Evolutionary conservation across 2,329 filamentous ascomycete species (phyloP).

Genomic region (Curvularia hawaiiensis): DNA sequence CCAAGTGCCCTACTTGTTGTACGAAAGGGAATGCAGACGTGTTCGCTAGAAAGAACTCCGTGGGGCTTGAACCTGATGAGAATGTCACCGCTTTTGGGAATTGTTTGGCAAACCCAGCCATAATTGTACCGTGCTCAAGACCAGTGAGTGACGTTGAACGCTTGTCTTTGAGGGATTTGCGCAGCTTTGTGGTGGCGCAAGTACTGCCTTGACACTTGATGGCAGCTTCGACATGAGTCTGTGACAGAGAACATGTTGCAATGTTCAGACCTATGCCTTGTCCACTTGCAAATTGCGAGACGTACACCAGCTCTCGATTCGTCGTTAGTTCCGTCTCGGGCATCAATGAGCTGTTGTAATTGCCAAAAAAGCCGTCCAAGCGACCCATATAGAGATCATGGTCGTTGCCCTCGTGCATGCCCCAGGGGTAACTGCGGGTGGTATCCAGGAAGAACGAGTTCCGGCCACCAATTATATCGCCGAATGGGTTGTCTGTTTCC

Average conservation of each 20-base stretch:
- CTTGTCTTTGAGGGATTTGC: slow-evolving; percentile 19
- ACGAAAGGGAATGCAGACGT: slow-evolving; percentile 28
- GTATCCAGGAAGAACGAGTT: slow-evolving; percentile 36
- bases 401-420: no score
- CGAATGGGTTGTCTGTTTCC: slow-evolving; percentile 17
- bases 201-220: slow-evolving; percentile 18
- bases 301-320: no score
- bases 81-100: slow-evolving; percentile 24
- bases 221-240: slow-evolving; percentile 31
- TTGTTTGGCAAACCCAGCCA: slow-evolving; percentile 5
- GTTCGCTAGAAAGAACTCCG: slow-evolving; percentile 30
- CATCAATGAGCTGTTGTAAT: slow-evolving; percentile 15
- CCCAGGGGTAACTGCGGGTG: slow-evolving; percentile 7
- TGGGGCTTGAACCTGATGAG: slow-evolving; percentile 25
- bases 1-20: slow-evolving; percentile 10
- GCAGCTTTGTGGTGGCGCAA: slow-evolving; percentile 22
- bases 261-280: slow-evolving; percentile 21
- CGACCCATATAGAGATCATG: slow-evolving; percentile 6
- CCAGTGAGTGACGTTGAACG: no score
- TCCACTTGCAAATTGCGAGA: no score
- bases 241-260: slow-evolving; percentile 24
- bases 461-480: no score
- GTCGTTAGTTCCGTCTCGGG: no score
- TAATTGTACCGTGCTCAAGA: slow-evolving; percentile 21
- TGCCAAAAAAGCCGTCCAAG: slow-evolving; percentile 27